Percentiles rank a stretch among this genome's conserved stretches.
Conservation (phyloP, 805 yeast species). For the Candida caryicola region DNA sequence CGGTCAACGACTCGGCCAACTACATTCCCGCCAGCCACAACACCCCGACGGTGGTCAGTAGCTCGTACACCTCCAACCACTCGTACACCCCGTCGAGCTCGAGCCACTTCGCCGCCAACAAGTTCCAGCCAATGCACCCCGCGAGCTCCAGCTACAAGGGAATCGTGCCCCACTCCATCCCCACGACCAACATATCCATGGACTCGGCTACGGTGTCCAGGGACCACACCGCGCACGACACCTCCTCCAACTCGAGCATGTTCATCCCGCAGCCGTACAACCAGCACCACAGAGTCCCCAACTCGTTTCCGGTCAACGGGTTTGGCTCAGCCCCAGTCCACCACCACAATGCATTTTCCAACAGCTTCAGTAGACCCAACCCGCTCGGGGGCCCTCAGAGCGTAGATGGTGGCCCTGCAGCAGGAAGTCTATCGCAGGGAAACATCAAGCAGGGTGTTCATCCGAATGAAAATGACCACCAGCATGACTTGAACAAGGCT, state of each 20-base stretch:
- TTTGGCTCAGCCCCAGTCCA: not conserved
- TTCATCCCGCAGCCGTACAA: slow-evolving; percentile 2
- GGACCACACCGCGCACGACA: slow-evolving; percentile 9
- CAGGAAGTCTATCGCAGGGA: not conserved
- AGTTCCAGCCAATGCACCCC: slow-evolving; percentile 5
- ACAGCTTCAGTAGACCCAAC: not conserved
- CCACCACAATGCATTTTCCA: not conserved
- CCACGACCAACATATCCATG: slow-evolving; percentile 53
- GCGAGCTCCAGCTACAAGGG: slow-evolving; percentile 7
- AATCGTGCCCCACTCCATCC: slow-evolving; percentile 36
- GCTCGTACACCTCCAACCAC: slow-evolving; percentile 42
- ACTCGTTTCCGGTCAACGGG: slow-evolving; percentile 6
- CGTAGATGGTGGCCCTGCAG: no score
- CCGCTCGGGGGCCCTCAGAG: not conserved
- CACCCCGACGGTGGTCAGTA: slow-evolving; percentile 42
- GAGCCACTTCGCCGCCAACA: slow-evolving; percentile 4
- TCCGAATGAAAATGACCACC: slow-evolving; percentile 5
- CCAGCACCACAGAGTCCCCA: slow-evolving; percentile 12
- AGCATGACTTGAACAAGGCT: not conserved
- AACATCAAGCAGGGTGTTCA: no score
- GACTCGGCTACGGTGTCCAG: slow-evolving; percentile 38
- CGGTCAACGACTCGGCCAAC: slow-evolving; percentile 15
- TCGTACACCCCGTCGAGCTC: slow-evolving; percentile 31
- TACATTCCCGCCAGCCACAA: slow-evolving; percentile 44
- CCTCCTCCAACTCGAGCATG: slow-evolving; percentile 10